Evolutionary conservation across 352 stramenopile genomes (phyloP), one percentile per base, ranked within the genome.

Genomic region (Phytophthora aleatoria): DNA sequence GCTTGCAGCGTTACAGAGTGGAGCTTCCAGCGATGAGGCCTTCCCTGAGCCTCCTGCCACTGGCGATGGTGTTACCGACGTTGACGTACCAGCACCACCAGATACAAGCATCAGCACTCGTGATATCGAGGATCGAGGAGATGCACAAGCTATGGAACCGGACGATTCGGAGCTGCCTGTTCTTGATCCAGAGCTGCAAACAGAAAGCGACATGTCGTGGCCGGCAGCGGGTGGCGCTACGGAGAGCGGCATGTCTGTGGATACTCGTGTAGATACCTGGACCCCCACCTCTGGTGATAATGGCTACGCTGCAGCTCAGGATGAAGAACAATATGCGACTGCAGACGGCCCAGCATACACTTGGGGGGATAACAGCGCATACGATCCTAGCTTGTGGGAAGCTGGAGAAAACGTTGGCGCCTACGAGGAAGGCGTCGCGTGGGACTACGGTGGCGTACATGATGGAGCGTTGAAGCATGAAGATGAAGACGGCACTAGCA

Each of bases 361-460:
- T 44, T 60, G 39, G 52, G 51, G 39, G 2, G 64, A 60, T 11
- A 51, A 15, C 52, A 41, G n/a, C 35, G 10, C 48, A 2, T 65
- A 69, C 27, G 57, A 71, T n/a, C 53, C 42, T 44, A 66, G 24
- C 31, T 47, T 43, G 36, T 73, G 64, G 59, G 10, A 45, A 44
- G 58, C 12, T 53, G 65, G 16, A 36, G 53, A 50, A 7, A 28
- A 63, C 5, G 24, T 15, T 30, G 55, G n/a, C 43, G 16, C 16
- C 26, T 64, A 60, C 16, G 50, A 57, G n/a, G 64, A 58, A 44
- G 64, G 16, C 7, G 44, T 28, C 8, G 33, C 33, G 31, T 71
- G 67, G 67, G 48, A 52, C n/a, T 67, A 71, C 38, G 36, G 39
- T 16, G 39, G 5, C 15, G 53, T 50, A 52, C 20, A 20, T 20